Evolutionary conservation across 202 grass and related monocot species (phyloP).

Genomic region (Zoysia matrella): DNA sequence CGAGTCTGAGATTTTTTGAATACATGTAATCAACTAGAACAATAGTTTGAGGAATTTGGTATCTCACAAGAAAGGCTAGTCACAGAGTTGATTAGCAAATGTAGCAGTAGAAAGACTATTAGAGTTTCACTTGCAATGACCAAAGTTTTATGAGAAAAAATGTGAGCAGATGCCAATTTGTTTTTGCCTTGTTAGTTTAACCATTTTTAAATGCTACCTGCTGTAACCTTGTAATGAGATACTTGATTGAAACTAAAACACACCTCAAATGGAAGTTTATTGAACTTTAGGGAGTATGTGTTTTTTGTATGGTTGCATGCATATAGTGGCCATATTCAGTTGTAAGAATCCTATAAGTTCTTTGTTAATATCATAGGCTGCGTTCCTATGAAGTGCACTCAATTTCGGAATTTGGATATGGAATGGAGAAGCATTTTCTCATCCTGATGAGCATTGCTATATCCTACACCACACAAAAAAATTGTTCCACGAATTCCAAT

Average conservation of each 20-base stretch:
- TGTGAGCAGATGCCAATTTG: neutral
- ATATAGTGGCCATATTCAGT: neutral
- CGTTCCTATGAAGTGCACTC: neutral
- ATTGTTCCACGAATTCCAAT: neutral
- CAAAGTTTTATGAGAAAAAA: neutral
- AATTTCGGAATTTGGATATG: constrained; percentile 1
- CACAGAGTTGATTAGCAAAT: neutral
- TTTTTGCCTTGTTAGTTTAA: neutral
- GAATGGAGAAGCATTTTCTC: neutral
- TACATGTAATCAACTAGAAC: neutral
- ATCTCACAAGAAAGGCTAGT: neutral
- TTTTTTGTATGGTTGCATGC: neutral
- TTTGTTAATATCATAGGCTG: neutral
- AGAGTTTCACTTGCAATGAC: neutral
- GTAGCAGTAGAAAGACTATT: neutral
- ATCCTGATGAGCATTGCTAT: too few relatives aligned
- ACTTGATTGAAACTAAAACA: neutral
- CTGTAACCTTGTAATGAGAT: neutral
- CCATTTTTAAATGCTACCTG: neutral
- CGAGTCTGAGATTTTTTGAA: neutral
- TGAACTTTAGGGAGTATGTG: constrained; percentile 13
- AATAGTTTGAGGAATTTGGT: neutral
- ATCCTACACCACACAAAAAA: too few relatives aligned
- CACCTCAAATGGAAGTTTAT: neutral
- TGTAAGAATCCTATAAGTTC: neutral